These are phyloP conservation scores for Hymenoscyphus repandus DNA, from an alignment of 2,329 filamentous ascomycete genomes.

Conservation along the genomic window DNA sequence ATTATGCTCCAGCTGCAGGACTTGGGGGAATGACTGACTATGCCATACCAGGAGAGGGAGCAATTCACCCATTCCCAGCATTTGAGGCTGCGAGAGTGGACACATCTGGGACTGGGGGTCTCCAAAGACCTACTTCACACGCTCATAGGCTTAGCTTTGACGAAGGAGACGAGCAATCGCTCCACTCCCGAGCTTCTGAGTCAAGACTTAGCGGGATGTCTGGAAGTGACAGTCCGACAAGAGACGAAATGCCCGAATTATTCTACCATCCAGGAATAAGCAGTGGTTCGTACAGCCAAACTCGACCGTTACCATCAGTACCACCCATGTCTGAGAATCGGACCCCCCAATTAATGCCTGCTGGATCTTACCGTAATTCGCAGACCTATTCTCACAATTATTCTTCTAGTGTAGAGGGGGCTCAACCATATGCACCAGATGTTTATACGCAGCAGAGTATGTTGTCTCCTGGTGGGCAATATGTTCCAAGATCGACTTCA, in stretches of 20 bases:
- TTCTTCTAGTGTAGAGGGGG: slow-evolving; percentile 42
- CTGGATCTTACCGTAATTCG: slow-evolving; percentile 56
- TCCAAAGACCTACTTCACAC: slow-evolving; percentile 68
- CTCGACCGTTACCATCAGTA: slow-evolving; percentile 58
- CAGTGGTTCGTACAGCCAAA: slow-evolving; percentile 50
- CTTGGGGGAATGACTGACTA: slow-evolving; percentile 33
- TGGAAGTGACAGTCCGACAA: slow-evolving; percentile 58
- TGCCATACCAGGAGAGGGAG: slow-evolving; percentile 42
- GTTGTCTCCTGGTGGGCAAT: slow-evolving; percentile 33
- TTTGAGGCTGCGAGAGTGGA: slow-evolving; percentile 56
- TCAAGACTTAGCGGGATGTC: slow-evolving; percentile 37
- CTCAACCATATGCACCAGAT: slow-evolving; percentile 25
- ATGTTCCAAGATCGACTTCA: slow-evolving; percentile 71
- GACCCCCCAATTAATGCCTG: slow-evolving; percentile 43
- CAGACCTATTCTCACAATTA: slow-evolving; percentile 44
- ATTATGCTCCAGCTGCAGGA: slow-evolving; percentile 20
- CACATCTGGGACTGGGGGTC: slow-evolving; percentile 82
- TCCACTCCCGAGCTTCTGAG: slow-evolving; percentile 51
- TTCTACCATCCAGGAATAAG: slow-evolving; percentile 87
- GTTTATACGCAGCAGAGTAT: slow-evolving; percentile 38
- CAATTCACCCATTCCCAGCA: slow-evolving; percentile 51
- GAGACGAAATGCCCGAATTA: slow-evolving; percentile 78
- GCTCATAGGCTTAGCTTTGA: slow-evolving; percentile 82
- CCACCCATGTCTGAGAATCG: slow-evolving; percentile 44
- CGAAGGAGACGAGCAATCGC: slow-evolving; percentile 75